A percentile compares a stretch with the other conserved stretches of the same genome.
phyloP scores from a whole-genome alignment of 805 yeast genomes.

The Kazachstania martiniae region DNA sequence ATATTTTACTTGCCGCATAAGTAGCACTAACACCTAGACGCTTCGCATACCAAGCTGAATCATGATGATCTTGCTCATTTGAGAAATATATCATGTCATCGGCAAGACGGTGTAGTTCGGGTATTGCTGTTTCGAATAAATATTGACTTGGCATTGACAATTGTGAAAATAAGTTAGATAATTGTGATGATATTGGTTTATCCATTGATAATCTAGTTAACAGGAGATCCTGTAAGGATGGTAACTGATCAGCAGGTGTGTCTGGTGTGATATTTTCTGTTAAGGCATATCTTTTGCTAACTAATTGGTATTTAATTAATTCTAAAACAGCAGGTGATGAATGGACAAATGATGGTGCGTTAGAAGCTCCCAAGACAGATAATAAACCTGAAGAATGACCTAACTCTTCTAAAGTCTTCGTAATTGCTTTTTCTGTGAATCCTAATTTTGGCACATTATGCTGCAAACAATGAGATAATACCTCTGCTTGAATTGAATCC shows the following conservation, averaged over 20 bases:
- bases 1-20: slow-evolving; percentile 67
- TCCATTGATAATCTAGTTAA: slow-evolving; percentile 40
- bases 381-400: slow-evolving; percentile 20
- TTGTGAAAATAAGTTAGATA: slow-evolving; percentile 37
- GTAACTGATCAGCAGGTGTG: slow-evolving; percentile 10
- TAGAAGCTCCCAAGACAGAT: slow-evolving; percentile 23
- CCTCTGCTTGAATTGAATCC: slow-evolving; percentile 20
- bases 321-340: slow-evolving; percentile 31
- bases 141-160: slow-evolving; percentile 55
- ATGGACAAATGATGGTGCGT: slow-evolving; percentile 24
- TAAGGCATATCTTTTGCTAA: slow-evolving; percentile 37
- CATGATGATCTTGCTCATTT: slow-evolving; percentile 61
- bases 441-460: slow-evolving; percentile 24
- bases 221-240: slow-evolving; percentile 33
- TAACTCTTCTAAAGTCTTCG: slow-evolving; percentile 18
- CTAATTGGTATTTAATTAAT: slow-evolving; percentile 46
- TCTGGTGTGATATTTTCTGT: slow-evolving; percentile 27
- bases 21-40: slow-evolving; percentile 59
- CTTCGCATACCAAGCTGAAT: slow-evolving; percentile 89
- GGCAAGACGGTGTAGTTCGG: slow-evolving; percentile 60
- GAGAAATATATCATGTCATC: slow-evolving; percentile 79
- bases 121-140: slow-evolving; percentile 38
- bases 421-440: slow-evolving; percentile 24
- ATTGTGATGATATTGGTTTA: slow-evolving; percentile 26
- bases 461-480: slow-evolving; percentile 18